Conservation (phyloP, 495 filamentous ascomycete species). For the Hyaloscypha bicolor region DNA sequence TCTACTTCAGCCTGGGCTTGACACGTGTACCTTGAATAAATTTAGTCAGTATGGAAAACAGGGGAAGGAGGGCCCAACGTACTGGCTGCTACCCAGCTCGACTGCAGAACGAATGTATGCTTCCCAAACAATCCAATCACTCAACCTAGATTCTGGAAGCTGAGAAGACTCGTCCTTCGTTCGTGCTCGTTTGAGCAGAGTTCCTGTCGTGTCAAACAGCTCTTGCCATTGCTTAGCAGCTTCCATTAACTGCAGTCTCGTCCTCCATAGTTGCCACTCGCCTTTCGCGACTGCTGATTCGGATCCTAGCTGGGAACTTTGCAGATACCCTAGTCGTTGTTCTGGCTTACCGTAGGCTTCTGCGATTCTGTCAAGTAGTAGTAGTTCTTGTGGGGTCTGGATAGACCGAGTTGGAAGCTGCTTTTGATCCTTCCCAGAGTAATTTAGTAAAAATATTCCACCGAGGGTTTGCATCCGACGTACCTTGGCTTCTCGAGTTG, state of each 20-base stretch:
- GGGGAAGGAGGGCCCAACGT: not conserved
- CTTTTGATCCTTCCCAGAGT: slow-evolving; percentile 19
- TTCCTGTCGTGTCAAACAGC: slow-evolving; percentile 22
- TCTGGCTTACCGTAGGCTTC: slow-evolving; percentile 18
- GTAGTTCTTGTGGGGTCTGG: slow-evolving; percentile 33
- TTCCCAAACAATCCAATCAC: slow-evolving; percentile 35
- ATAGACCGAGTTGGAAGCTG: slow-evolving; percentile 29
- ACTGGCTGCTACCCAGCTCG: slow-evolving; percentile 21
- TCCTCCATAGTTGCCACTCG: slow-evolving; percentile 32
- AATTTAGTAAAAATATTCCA: not conserved
- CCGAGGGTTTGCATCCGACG: not conserved
- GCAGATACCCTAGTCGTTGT: slow-evolving; percentile 28
- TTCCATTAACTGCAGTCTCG: slow-evolving; percentile 25
- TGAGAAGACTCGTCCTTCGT: slow-evolving; percentile 28
- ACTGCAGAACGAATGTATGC: slow-evolving; percentile 24
- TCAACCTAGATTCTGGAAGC: slow-evolving; percentile 23
- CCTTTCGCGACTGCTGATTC: slow-evolving; percentile 32
- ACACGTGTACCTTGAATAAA: slow-evolving; percentile 3
- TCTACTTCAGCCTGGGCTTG: slow-evolving; percentile 26
- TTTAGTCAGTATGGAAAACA: not conserved
- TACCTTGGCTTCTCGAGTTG: slow-evolving; percentile 23
- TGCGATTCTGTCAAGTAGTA: slow-evolving; percentile 29
- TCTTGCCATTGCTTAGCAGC: slow-evolving; percentile 27
- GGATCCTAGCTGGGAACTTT: slow-evolving; percentile 29
- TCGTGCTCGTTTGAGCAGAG: slow-evolving; percentile 26